Conservation (phyloP, 176 grass and related monocot species). For the Sorghum bicolor region Sorghum_bicolor_NCBIv3 NC_012871.2:66638501-66639000, state of each 20-base stretch:
- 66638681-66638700: slow-evolving; percentile 61
- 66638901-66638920: slow-evolving; percentile 46
- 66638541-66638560: neutral
- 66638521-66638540: neutral
- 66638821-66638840: neutral
- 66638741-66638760: slow-evolving; percentile 74
- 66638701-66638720: slow-evolving; percentile 80
- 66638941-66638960: slow-evolving; percentile 5
- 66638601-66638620: slow-evolving; percentile 75
- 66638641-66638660: slow-evolving; percentile 70
- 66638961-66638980: slow-evolving; percentile 33
- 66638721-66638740: slow-evolving; percentile 66
- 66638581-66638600: slow-evolving; percentile 88
- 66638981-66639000: slow-evolving; percentile 14
- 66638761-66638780: slow-evolving; percentile 62
- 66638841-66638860: slow-evolving; percentile 14
- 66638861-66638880: slow-evolving; percentile 17
- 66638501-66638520: too few species aligned
- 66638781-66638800: neutral
- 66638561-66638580: slow-evolving; percentile 59
- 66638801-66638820: slow-evolving; percentile 7
- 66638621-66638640: slow-evolving; percentile 68
- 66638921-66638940: slow-evolving; percentile 33
- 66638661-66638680: slow-evolving; percentile 60
- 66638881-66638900: slow-evolving; percentile 43